Evolutionary conservation across 345 rosid species (phyloP).

Genomic region (Psidium friedrichsthalianum): DNA sequence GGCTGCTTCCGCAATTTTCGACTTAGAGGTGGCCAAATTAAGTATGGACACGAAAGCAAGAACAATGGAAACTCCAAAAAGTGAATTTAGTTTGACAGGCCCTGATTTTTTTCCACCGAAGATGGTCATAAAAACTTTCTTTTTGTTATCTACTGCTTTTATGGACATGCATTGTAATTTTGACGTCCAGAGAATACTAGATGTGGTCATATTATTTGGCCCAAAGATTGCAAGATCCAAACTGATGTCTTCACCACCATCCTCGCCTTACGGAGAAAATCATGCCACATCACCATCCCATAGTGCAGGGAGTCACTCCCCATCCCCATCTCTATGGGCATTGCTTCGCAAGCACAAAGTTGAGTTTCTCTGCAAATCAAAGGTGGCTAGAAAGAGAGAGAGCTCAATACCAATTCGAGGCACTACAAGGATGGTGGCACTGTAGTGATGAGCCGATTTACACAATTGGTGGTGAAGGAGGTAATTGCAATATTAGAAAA

Average conservation of each 20-base stretch:
- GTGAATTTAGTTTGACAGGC: background rate
- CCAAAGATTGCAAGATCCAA: background rate
- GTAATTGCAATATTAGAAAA: background rate
- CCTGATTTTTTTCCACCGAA: background rate
- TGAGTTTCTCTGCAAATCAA: background rate
- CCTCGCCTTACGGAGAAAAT: background rate
- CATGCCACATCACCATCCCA: background rate
- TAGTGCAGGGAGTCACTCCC: background rate
- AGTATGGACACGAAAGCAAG: background rate
- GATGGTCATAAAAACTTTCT: background rate
- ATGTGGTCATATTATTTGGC: background rate
- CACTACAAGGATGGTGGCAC: background rate
- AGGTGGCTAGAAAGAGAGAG: background rate
- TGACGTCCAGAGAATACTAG: background rate
- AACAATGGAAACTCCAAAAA: background rate
- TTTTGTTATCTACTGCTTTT: background rate
- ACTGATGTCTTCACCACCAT: background rate
- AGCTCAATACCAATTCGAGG: background rate
- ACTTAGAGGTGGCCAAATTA: background rate
- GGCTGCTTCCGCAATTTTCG: background rate
- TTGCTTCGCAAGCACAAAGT: background rate
- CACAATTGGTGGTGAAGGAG: background rate
- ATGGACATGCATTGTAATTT: background rate
- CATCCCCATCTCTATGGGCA: background rate
- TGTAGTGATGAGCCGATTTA: background rate